Conservation (phyloP, 495 filamentous ascomycete species). For the Talaromyces thailandensis region DNA sequence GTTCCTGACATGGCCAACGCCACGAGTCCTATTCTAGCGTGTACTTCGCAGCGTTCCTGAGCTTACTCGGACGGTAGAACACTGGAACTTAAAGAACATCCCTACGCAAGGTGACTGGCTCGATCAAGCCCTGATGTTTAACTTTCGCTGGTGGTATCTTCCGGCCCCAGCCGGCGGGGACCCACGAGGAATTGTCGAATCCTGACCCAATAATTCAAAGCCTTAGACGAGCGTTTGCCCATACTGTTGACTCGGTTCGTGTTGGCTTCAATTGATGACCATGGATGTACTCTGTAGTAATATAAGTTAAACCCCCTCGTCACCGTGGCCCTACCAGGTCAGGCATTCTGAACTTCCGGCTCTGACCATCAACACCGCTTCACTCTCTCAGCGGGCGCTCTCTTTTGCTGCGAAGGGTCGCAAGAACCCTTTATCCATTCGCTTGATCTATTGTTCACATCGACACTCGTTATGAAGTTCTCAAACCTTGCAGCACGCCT, state of each 20-base stretch:
- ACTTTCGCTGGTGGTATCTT: background rate
- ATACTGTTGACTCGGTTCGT: no score
- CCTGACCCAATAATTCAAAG: background rate
- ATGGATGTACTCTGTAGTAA: background rate
- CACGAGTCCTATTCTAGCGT: no score
- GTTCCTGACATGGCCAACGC: background rate
- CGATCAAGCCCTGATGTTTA: background rate
- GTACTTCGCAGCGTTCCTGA: background rate
- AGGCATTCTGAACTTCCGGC: background rate
- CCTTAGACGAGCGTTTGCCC: background rate
- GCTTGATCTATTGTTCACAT: background rate
- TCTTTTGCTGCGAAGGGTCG: background rate
- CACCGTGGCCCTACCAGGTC: background rate
- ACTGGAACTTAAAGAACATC: background rate
- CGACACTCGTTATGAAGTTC: background rate
- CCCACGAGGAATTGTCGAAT: background rate
- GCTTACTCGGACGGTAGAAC: background rate
- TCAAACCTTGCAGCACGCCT: background rate
- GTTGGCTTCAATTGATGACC: background rate
- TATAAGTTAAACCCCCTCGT: background rate
- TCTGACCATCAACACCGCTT: background rate
- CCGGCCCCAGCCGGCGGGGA: background rate
- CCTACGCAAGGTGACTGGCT: background rate
- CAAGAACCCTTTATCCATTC: background rate
- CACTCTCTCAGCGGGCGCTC: background rate